Base-by-base conservation (phyloP, 2,329 filamentous ascomycete species). In the Fusarium marasasianum region DNA sequence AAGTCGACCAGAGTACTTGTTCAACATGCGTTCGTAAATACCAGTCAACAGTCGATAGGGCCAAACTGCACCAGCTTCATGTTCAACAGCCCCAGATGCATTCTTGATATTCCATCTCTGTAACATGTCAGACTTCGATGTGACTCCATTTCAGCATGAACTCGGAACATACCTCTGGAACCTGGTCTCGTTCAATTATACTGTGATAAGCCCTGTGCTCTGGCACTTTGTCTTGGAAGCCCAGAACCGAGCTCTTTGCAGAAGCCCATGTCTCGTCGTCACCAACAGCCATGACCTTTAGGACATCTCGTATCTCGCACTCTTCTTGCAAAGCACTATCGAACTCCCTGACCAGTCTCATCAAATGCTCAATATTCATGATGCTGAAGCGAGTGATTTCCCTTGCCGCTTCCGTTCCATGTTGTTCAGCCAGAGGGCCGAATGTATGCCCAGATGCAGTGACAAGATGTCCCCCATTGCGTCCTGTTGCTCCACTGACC, bases 1-100 rank as follows among this genome's bases (percentile, higher is more conserved):
- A 3, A 86, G 63, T 1, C 72, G 72, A 12, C 71, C 69, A 0
- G 77, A 60, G 10, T 81, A 81, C 5, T 78, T 69, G 13, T 58
- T 60, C 20, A 86, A 69, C 5, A 88, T 75, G 14, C 79, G 76
- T 45, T 79, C 76, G 78, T 83, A 86, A 24, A 87, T 72, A 1
- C 78, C 76, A 15, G 83, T 84, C 1, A 88, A 81, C 7, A 89
- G 80, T 18, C 85, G 78, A 60, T 87, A 88, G 1, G 87, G 85
- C 83, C 84, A 87, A 11, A 88, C 79, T 13, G 85, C 85, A 8
- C 85, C 87, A 8, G 85, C 85, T 1, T 74, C 62, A 51, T 85
- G 85, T 3, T 79, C 79, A 26, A 86, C 75, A 5, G 82, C 84
- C 2, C 85, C 85, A 5, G 44, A 58, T 6, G 69, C 59, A 33